A percentile compares a stretch with the other conserved stretches of the same genome.
Evolutionary conservation across 371 early-diverging fungal genomes (phyloP).

Genomic region (Catenaria anguillulae): DNA sequence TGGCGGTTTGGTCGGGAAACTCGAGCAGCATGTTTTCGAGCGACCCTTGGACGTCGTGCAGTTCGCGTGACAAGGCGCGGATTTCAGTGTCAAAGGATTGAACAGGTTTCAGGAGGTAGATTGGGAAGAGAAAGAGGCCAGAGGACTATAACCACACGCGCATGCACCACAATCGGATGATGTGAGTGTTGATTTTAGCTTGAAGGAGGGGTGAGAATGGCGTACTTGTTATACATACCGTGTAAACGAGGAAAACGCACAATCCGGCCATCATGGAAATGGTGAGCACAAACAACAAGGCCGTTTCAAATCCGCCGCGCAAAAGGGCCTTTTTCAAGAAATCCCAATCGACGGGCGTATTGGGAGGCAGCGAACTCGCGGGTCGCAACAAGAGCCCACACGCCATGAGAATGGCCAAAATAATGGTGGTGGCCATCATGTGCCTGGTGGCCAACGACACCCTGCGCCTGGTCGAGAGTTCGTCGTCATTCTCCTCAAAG

Average conservation of each 20-base stretch:
- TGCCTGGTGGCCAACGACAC: too few species aligned
- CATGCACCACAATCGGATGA: too few species aligned
- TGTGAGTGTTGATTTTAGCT: too few species aligned
- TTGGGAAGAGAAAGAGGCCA: conserved; percentile 35
- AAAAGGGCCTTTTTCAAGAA: conserved; percentile 31
- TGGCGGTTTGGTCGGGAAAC: not conserved
- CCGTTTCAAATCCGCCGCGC: conserved; percentile 30
- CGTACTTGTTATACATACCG: too few species aligned
- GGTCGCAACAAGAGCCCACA: not conserved
- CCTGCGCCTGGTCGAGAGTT: too few species aligned
- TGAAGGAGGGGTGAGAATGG: too few species aligned
- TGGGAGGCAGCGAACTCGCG: too few species aligned
- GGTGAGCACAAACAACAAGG: conserved; percentile 32
- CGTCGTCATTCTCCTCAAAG: conserved; percentile 13
- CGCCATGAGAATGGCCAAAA: not conserved
- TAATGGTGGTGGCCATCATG: not conserved
- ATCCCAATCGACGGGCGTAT: conserved; percentile 29
- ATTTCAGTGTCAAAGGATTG: not conserved
- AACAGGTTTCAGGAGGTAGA: conserved; percentile 24
- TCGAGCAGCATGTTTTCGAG: not conserved
- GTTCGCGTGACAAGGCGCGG: not conserved
- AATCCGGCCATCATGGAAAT: conserved; percentile 29
- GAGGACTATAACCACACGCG: too few species aligned
- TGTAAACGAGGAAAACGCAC: conserved; percentile 32
- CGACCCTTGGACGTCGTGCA: not conserved